Conservation (phyloP, 352 stramenopile genomes). For the Pythium guiyangense region DNA sequence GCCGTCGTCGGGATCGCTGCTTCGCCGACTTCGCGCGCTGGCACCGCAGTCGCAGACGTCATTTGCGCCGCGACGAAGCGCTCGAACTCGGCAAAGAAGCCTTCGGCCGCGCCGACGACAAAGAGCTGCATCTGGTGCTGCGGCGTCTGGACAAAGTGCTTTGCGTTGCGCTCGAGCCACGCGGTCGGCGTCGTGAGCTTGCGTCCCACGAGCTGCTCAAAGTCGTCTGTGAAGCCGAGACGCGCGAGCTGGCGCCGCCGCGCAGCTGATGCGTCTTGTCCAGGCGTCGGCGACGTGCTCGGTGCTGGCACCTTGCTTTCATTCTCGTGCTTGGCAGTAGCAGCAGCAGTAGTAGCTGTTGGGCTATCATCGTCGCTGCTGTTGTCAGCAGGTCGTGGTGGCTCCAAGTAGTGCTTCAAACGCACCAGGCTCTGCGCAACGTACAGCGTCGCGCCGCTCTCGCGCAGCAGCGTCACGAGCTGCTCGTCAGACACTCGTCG, state of each 20-base stretch:
- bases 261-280: background rate
- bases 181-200: conserved; percentile 30
- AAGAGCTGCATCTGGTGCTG: conserved; percentile 80
- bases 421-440: conserved; percentile 45
- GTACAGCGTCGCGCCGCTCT: conserved; percentile 43
- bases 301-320: background rate
- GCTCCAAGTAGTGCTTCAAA: conserved; percentile 51
- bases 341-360: background rate
- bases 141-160: conserved; percentile 53
- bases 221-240: conserved; percentile 51
- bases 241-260: conserved; percentile 5
- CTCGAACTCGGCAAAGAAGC: conserved; percentile 62
- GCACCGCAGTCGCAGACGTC: conserved; percentile 32
- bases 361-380: no score
- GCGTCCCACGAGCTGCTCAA: conserved; percentile 41
- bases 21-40: conserved; percentile 30
- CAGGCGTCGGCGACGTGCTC: background rate
- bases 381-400: background rate
- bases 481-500: conserved; percentile 35
- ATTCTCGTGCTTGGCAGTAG: background rate
- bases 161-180: conserved; percentile 38
- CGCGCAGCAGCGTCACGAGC: conserved; percentile 39
- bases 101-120: conserved; percentile 67
- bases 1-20: conserved; percentile 38
- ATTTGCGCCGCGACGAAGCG: conserved; percentile 58